These are phyloP conservation scores for Yarrowia deformans DNA, from an alignment of 805 yeast genomes.

Conservation along the genomic window DNA sequence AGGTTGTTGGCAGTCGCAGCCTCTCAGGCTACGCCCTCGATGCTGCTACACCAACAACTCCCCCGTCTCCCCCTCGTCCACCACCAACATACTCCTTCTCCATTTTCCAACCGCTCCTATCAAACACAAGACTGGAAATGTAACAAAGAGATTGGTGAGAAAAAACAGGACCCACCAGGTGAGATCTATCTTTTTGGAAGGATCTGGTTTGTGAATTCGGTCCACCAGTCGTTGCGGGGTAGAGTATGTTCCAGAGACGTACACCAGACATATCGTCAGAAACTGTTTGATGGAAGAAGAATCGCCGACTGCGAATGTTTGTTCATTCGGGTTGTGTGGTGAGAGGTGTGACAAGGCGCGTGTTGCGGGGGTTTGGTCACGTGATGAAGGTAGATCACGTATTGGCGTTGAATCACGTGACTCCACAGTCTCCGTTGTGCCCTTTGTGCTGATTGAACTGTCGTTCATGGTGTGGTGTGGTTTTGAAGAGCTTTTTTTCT, in stretches of 20 bases:
- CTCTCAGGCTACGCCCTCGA: background rate
- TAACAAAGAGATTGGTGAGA: background rate
- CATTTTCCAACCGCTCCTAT: background rate
- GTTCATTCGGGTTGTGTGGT: too few relatives aligned
- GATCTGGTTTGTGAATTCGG: background rate
- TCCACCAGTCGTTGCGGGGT: background rate
- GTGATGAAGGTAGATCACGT: background rate
- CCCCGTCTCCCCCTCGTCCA: background rate
- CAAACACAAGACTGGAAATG: background rate
- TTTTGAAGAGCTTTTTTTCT: too few relatives aligned
- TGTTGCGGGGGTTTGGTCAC: background rate
- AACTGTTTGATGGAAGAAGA: background rate
- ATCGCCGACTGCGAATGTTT: too few relatives aligned
- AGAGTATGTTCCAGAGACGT: background rate
- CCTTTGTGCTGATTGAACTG: too few relatives aligned
- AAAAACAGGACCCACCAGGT: slow-evolving; percentile 5
- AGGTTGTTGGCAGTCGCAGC: too few relatives aligned
- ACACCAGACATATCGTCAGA: background rate
- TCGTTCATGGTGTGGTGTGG: too few relatives aligned
- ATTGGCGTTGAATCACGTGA: too few relatives aligned
- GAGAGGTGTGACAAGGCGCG: too few relatives aligned
- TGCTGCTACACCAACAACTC: background rate
- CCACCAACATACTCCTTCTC: background rate
- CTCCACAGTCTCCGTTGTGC: too few relatives aligned
- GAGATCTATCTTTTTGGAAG: background rate